Percentiles rank a stretch among this genome's conserved stretches.
Conservation (phyloP, 441 rosid species). For the Eutrema salsugineum region DNA sequence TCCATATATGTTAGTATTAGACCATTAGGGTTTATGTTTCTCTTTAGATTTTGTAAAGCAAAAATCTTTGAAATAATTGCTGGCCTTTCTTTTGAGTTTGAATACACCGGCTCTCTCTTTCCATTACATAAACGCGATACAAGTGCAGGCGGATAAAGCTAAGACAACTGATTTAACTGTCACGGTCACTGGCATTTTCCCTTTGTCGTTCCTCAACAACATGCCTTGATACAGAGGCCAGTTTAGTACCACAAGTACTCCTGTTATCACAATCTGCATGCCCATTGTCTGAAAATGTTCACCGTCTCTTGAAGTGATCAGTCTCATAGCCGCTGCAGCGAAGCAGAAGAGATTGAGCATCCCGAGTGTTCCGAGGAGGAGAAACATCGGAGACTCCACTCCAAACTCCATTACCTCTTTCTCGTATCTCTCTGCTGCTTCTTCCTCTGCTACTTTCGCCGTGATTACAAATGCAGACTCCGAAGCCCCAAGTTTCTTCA, state of each 20-base stretch:
- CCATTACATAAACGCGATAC: constrained; percentile 21
- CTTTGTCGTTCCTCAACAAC: constrained; percentile 52
- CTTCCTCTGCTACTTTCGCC: constrained; percentile 58
- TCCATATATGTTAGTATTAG: constrained; percentile 25
- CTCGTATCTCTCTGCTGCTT: constrained; percentile 43
- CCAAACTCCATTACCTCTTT: constrained; percentile 71
- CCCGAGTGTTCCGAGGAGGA: constrained; percentile 49
- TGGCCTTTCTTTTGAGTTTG: not conserved
- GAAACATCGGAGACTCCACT: constrained; percentile 59
- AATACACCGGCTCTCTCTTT: not conserved
- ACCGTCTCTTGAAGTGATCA: not conserved
- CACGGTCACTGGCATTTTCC: constrained; percentile 45
- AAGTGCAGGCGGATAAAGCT: constrained; percentile 42
- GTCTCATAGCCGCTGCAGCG: constrained; percentile 28
- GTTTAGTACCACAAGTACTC: constrained; percentile 43
- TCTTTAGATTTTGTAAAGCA: constrained; percentile 30
- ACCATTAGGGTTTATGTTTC: not conserved
- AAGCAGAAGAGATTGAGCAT: constrained; percentile 51
- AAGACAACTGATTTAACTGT: constrained; percentile 36
- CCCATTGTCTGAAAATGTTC: constrained; percentile 25
- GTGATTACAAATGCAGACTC: constrained; percentile 57
- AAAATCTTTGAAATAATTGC: not conserved
- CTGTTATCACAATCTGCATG: constrained; percentile 46
- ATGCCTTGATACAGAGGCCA: constrained; percentile 60
- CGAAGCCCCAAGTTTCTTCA: constrained; percentile 37